phyloP scores from a whole-genome alignment of 495 filamentous ascomycete species.

The Talaromyces trachyspermus region DNA sequence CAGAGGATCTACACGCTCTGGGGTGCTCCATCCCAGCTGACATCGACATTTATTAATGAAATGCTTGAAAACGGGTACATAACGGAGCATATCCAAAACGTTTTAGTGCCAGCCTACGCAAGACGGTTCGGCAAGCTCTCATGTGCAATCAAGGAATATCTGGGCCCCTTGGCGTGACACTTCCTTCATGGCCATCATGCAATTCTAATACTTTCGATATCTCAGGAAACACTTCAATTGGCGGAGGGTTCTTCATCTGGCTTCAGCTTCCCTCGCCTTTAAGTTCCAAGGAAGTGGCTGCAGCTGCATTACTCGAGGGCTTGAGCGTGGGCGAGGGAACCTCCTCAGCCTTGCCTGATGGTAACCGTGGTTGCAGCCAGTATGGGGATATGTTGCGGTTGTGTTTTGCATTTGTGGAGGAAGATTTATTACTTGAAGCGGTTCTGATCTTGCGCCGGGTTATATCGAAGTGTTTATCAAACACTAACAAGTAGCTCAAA shows the following conservation, averaged over 20 bases:
- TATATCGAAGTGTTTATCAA: background rate
- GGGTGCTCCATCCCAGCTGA: slow-evolving; percentile 64
- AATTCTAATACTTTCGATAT: too few relatives aligned
- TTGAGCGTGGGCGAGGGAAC: slow-evolving; percentile 49
- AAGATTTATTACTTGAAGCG: slow-evolving; percentile 47
- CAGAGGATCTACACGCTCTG: slow-evolving; percentile 54
- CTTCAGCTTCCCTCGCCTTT: slow-evolving; percentile 42
- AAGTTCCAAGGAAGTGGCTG: slow-evolving; percentile 36
- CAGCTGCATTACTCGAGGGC: slow-evolving; percentile 39
- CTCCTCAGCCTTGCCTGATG: slow-evolving; percentile 50
- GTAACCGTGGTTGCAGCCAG: slow-evolving; percentile 22
- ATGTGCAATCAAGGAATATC: slow-evolving; percentile 36
- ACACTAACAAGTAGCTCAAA: too few relatives aligned
- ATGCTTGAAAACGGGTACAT: slow-evolving; percentile 41
- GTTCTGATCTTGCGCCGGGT: slow-evolving; percentile 23
- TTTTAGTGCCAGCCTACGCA: slow-evolving; percentile 39
- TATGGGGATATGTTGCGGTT: slow-evolving; percentile 41
- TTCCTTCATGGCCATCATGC: slow-evolving; percentile 42
- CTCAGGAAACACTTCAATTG: slow-evolving; percentile 40
- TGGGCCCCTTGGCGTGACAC: slow-evolving; percentile 47
- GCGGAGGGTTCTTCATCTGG: slow-evolving; percentile 63
- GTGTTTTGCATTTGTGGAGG: slow-evolving; percentile 62
- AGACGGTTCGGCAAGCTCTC: slow-evolving; percentile 41
- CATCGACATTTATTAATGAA: slow-evolving; percentile 53
- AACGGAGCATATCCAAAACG: slow-evolving; percentile 36